phyloP scores from a whole-genome alignment of 2,329 filamentous ascomycete species.

The Penicillium sp. region DNA sequence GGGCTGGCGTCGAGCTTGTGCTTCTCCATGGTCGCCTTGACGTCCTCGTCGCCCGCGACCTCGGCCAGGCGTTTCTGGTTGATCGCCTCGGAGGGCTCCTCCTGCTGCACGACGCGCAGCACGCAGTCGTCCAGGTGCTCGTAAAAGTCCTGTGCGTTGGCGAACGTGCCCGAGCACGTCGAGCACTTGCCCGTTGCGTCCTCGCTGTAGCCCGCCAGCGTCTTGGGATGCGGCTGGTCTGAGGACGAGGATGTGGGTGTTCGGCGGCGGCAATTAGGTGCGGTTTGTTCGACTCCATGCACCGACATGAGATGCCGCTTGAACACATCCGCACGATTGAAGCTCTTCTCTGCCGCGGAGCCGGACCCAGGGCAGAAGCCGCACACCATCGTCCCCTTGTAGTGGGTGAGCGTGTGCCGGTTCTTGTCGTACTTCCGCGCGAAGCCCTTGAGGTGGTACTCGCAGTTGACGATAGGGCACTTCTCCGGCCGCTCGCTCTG shows the following conservation, averaged over 20 bases:
- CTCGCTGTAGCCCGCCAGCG: constrained; percentile 65
- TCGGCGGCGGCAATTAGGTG: constrained; percentile 85
- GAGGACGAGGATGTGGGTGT: constrained; percentile 33
- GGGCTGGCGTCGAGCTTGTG: constrained; percentile 52
- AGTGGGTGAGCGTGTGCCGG: constrained; percentile 87
- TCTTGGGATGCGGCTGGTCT: constrained; percentile 43
- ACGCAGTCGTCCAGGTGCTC: constrained; percentile 81
- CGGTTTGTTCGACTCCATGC: constrained; percentile 87
- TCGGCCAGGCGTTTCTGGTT: constrained; percentile 54
- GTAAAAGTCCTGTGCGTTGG: constrained; percentile 91
- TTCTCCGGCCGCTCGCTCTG: constrained; percentile 88
- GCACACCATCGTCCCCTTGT: constrained; percentile 96
- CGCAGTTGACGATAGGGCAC: constrained; percentile 86
- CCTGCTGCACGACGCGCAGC: constrained; percentile 58
- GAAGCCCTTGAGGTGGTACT: constrained; percentile 89
- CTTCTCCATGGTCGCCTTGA: constrained; percentile 56
- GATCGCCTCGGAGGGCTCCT: constrained; percentile 55
- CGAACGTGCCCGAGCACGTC: constrained; percentile 81
- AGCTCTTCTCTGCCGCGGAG: constrained; percentile 86
- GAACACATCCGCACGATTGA: constrained; percentile 93
- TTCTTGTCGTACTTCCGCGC: constrained; percentile 97
- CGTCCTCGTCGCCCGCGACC: constrained; percentile 57
- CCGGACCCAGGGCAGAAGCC: constrained; percentile 90
- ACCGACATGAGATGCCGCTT: constrained; percentile 89
- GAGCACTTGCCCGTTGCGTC: constrained; percentile 86